A percentile compares a stretch with the other conserved stretches of the same genome.
Conservation (phyloP, 2,329 filamentous ascomycete genomes). For the Fusarium foetens region DNA sequence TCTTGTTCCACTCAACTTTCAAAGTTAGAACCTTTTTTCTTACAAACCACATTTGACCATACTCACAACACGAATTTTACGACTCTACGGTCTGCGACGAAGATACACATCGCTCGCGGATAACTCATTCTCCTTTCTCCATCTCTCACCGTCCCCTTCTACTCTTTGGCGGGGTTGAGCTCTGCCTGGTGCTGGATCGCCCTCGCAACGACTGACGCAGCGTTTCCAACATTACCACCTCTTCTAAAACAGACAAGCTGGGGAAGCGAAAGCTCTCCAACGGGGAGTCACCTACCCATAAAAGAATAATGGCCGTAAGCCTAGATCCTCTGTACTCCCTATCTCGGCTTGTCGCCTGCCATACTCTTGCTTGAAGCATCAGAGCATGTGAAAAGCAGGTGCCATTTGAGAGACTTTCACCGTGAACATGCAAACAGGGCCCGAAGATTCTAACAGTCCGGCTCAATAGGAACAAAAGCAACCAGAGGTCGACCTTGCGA, state of each 20-base stretch:
- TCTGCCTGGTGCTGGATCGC: constrained; percentile 51
- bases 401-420: background rate
- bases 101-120: constrained; percentile 22
- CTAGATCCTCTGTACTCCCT: background rate
- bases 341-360: background rate
- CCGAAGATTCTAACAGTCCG: constrained; percentile 11
- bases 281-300: constrained; percentile 67
- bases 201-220: constrained; percentile 35
- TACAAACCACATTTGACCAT: constrained; percentile 25
- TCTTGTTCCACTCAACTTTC: constrained; percentile 23
- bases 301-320: constrained; percentile 72
- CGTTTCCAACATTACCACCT: constrained; percentile 51
- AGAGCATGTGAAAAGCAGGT: constrained; percentile 12
- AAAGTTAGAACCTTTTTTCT: constrained; percentile 24
- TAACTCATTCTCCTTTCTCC: background rate
- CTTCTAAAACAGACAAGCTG: constrained; percentile 60
- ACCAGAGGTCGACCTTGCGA: constrained; percentile 70
- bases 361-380: background rate
- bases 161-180: constrained; percentile 50
- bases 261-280: constrained; percentile 75
- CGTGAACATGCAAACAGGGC: background rate
- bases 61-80: constrained; percentile 15
- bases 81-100: constrained; percentile 29
- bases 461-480: constrained; percentile 60
- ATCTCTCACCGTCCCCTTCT: constrained; percentile 27